Conservation (phyloP, 208 protist species). For the Wallacemonas sp. region DNA sequence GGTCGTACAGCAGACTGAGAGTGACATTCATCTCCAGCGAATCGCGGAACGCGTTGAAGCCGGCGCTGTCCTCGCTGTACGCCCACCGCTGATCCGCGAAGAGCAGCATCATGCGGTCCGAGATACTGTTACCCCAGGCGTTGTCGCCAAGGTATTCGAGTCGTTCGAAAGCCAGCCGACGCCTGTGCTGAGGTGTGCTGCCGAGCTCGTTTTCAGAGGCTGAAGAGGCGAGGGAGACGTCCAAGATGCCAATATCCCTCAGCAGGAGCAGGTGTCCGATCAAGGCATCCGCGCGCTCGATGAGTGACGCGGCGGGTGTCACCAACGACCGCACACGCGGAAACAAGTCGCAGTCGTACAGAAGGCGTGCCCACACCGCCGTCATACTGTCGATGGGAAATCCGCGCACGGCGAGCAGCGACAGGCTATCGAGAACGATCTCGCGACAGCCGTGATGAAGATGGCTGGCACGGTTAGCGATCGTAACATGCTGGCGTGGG, state of each 20-base stretch:
- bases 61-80: conserved; percentile 56
- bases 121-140: conserved; percentile 64
- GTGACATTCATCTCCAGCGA: conserved; percentile 84
- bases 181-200: conserved; percentile 30
- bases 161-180: conserved; percentile 74
- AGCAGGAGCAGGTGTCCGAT: conserved; percentile 34
- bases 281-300: conserved; percentile 48
- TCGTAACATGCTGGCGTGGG: conserved; percentile 40
- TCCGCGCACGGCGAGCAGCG: conserved; percentile 59
- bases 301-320: conserved; percentile 38
- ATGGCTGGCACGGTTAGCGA: conserved; percentile 29
- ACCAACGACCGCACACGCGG: conserved; percentile 43
- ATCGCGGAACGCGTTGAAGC: conserved; percentile 70
- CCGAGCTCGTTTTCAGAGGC: neutral
- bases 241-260: conserved; percentile 43
- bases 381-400: conserved; percentile 74
- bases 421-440: conserved; percentile 57
- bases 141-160: conserved; percentile 88
- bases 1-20: conserved; percentile 77
- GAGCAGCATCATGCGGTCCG: conserved; percentile 65
- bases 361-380: conserved; percentile 56
- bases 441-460: conserved; percentile 67
- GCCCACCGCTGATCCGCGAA: conserved; percentile 77
- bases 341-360: conserved; percentile 48
- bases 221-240: conserved; percentile 41